phyloP scores from a whole-genome alignment of 208 protist genomes.

The Tritrichomonas musculus region DNA sequence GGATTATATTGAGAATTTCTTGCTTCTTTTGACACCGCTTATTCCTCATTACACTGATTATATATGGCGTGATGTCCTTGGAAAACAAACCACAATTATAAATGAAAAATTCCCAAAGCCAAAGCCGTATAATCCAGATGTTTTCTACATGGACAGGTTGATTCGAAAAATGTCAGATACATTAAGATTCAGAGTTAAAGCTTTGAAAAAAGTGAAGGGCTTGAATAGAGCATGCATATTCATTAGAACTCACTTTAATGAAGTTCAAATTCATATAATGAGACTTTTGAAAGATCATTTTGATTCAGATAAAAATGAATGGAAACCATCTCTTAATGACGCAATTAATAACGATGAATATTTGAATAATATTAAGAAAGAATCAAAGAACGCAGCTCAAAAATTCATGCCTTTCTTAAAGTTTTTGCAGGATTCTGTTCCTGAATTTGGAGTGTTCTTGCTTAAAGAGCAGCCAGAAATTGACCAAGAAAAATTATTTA shows the following conservation, averaged over 20 bases:
- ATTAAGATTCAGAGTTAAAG: not conserved
- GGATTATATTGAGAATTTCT: slow-evolving; percentile 75
- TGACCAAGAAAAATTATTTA: not conserved
- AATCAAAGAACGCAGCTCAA: not conserved
- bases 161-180: not conserved
- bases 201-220: not conserved
- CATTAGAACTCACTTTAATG: not conserved
- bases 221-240: not conserved
- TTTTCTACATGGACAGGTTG: not conserved
- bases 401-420: slow-evolving; percentile 3
- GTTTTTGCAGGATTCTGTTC: slow-evolving; percentile 4
- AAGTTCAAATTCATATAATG: not conserved
- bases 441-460: not conserved
- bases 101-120: not conserved
- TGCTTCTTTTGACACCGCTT: slow-evolving; percentile 82
- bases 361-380: too few relatives aligned
- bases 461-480: not conserved
- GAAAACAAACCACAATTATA: slow-evolving; percentile 51
- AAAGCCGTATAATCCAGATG: not conserved
- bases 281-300: not conserved
- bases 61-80: slow-evolving; percentile 72
- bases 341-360: not conserved
- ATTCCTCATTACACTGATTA: slow-evolving; percentile 86
- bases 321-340: not conserved
- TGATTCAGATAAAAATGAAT: not conserved